A percentile compares a stretch with the other conserved stretches of the same genome.
phyloP scores from a whole-genome alignment of 805 yeast genomes.

The Metschnikowia arizonensis region DNA sequence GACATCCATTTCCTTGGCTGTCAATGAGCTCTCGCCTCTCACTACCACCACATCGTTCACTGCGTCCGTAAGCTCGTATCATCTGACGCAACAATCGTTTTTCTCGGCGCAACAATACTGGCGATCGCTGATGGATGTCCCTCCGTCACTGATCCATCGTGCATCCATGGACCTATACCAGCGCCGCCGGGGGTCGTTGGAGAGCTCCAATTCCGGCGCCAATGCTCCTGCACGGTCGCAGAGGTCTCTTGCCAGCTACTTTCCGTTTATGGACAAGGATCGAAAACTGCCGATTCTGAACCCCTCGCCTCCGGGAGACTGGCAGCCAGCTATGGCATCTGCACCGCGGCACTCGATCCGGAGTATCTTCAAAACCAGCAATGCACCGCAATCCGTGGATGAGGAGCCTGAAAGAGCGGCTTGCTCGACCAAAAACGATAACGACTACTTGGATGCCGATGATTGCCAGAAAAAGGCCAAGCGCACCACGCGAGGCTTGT shows the following conservation, averaged over 20 bases:
- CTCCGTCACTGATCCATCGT: constrained; percentile 27
- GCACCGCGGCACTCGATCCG: constrained; percentile 33
- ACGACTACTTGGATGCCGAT: constrained; percentile 4
- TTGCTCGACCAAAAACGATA: background rate
- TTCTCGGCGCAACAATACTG: constrained; percentile 42
- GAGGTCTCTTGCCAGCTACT: constrained; percentile 34
- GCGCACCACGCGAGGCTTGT: constrained; percentile 24
- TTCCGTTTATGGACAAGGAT: constrained; percentile 33
- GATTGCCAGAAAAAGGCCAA: constrained; percentile 22
- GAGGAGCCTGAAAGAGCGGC: background rate
- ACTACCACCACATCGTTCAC: constrained; percentile 43
- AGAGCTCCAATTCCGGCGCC: constrained; percentile 24
- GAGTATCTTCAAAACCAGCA: constrained; percentile 28
- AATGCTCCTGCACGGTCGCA: constrained; percentile 12
- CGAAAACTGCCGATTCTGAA: constrained; percentile 9
- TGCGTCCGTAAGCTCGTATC: constrained; percentile 38
- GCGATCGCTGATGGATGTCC: constrained; percentile 37
- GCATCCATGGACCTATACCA: constrained; percentile 33
- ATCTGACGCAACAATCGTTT: constrained; percentile 41
- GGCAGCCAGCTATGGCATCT: constrained; percentile 3
- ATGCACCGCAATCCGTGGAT: constrained; percentile 2
- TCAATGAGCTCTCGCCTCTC: constrained; percentile 36
- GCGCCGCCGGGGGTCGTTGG: constrained; percentile 28
- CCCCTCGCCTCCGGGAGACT: constrained; percentile 1
- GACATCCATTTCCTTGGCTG: constrained; percentile 13